phyloP scores from a whole-genome alignment of 305 asterid genomes.

The Lippia alba region DNA sequence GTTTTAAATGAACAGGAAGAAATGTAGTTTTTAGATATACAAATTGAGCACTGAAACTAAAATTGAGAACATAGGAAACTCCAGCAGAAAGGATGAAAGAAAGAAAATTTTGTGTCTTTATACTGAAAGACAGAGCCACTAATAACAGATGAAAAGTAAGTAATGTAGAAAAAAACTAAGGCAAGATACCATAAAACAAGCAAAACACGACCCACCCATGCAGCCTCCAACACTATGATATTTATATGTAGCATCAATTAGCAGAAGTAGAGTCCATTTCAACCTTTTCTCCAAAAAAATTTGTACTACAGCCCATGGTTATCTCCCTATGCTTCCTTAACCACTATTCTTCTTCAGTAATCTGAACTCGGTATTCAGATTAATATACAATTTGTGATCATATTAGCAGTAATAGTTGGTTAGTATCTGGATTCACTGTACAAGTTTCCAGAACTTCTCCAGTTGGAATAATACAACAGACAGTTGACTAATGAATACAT shows the following conservation, averaged over 20 bases:
- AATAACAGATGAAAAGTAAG: slow-evolving; percentile 2
- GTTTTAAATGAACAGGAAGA: not conserved
- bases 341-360: no score
- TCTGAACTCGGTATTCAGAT: no score
- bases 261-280: not conserved
- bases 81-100: slow-evolving; percentile 9
- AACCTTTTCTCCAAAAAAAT: not conserved
- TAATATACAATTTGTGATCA: no score
- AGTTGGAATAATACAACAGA: no score
- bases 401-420: no score
- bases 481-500: not conserved
- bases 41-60: slow-evolving; percentile 24
- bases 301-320: no score
- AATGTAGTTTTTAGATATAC: slow-evolving; percentile 19
- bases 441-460: no score
- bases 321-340: no score
- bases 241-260: not conserved
- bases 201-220: not conserved
- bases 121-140: not conserved
- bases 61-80: slow-evolving; percentile 12
- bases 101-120: slow-evolving; percentile 1
- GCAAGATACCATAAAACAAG: slow-evolving; percentile 16
- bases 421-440: no score
- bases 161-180: slow-evolving; percentile 4
- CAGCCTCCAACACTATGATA: not conserved